Evolutionary conservation across 2,329 filamentous ascomycete species (phyloP).

Genomic region (Anisogramma anomala): DNA sequence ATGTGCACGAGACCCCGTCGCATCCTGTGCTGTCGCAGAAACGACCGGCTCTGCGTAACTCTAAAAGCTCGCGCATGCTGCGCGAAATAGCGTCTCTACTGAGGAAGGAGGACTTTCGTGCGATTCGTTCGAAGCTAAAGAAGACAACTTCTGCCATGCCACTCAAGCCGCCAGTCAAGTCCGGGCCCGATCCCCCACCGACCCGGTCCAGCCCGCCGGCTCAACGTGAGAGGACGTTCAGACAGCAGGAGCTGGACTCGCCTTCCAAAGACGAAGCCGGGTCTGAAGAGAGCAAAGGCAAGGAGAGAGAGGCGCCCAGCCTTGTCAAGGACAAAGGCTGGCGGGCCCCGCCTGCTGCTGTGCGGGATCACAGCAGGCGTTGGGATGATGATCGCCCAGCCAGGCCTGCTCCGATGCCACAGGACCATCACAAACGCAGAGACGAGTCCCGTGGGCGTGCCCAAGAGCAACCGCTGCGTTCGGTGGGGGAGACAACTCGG

Average conservation of each 20-base stretch:
- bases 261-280: not conserved
- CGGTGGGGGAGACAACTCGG: not conserved
- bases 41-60: not conserved
- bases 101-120: conserved; percentile 1
- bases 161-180: not conserved
- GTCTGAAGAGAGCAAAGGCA: not conserved
- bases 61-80: not conserved
- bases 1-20: not conserved
- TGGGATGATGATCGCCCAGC: not conserved
- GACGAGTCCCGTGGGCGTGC: not conserved
- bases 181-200: not conserved
- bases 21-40: not conserved
- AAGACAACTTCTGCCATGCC: not conserved
- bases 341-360: not conserved
- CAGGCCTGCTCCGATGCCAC: not conserved
- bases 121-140: not conserved
- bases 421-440: not conserved
- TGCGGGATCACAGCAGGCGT: not conserved
- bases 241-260: not conserved
- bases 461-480: not conserved
- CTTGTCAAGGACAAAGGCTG: not conserved
- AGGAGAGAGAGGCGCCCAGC: not conserved
- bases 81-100: not conserved
- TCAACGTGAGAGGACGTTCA: not conserved
- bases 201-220: not conserved